phyloP scores from a whole-genome alignment of 73 alveolate genomes.

The Diophrys sp. region DNA sequence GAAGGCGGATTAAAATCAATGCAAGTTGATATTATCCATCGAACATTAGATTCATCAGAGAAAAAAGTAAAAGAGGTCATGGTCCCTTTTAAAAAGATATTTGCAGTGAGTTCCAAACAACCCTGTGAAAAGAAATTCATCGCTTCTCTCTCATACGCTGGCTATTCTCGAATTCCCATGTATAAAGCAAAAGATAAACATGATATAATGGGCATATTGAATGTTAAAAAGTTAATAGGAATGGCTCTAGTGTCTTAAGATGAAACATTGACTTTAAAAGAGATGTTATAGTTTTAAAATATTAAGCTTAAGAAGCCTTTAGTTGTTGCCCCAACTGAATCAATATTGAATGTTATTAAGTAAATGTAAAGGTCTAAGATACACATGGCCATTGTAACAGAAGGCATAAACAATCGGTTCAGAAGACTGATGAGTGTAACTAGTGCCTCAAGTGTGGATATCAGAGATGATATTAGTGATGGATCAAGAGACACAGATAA shows the following conservation, averaged over 20 bases:
- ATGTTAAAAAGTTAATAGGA: constrained; percentile 48
- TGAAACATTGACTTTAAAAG: constrained; percentile 13
- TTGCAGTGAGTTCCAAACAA: constrained; percentile 23
- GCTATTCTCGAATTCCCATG: constrained; percentile 70
- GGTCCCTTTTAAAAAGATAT: constrained; percentile 51
- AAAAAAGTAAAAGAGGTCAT: constrained; percentile 31
- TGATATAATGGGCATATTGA: constrained; percentile 43
- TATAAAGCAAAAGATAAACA: constrained; percentile 48
- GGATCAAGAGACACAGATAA: background rate
- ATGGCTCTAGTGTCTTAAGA: constrained; percentile 4
- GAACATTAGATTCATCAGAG: constrained; percentile 41
- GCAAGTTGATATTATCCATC: constrained; percentile 43
- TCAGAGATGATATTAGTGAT: background rate
- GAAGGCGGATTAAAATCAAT: constrained; percentile 33
- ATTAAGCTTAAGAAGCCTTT: constrained; percentile 44
- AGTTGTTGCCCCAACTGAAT: constrained; percentile 30
- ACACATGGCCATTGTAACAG: constrained; percentile 63
- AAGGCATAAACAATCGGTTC: background rate
- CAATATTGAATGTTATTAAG: constrained; percentile 36
- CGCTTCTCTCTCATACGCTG: constrained; percentile 28
- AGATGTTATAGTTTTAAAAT: constrained; percentile 21
- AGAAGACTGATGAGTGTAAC: background rate
- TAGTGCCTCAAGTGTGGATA: background rate
- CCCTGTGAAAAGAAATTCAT: constrained; percentile 15
- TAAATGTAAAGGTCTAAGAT: constrained; percentile 43